These are phyloP conservation scores for Fusarium sp. DNA, from an alignment of 2,329 filamentous ascomycete genomes.

Conservation along the genomic window DNA sequence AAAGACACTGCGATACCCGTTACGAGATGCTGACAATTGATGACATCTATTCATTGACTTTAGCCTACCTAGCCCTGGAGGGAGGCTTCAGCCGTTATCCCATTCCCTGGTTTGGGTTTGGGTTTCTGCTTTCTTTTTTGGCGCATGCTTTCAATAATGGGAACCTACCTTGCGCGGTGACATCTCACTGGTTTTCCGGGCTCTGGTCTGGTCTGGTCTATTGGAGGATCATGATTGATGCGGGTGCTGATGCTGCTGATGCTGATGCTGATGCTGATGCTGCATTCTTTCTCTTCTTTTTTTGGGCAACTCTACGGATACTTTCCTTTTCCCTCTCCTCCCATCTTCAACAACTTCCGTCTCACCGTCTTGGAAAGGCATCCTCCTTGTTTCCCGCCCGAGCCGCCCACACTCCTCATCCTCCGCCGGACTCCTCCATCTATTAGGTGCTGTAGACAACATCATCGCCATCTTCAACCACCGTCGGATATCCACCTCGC, in stretches of 20 bases:
- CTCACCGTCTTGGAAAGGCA: slow-evolving; percentile 12
- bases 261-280: slow-evolving; percentile 27
- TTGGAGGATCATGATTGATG: slow-evolving; percentile 16
- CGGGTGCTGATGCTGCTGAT: slow-evolving; percentile 19
- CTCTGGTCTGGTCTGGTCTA: background rate
- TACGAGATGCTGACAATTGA: slow-evolving; percentile 35
- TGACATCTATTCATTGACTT: slow-evolving; percentile 26
- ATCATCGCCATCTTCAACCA: slow-evolving; percentile 20
- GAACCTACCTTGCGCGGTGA: slow-evolving; percentile 31
- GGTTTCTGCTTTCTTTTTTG: slow-evolving; percentile 18
- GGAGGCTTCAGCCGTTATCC: slow-evolving; percentile 32
- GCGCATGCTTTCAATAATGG: slow-evolving; percentile 15
- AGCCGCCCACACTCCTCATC: slow-evolving; percentile 20
- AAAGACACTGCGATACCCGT: background rate
- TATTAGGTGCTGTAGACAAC: slow-evolving; percentile 1
- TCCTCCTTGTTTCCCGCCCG: slow-evolving; percentile 14
- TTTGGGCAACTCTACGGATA: background rate
- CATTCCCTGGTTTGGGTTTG: slow-evolving; percentile 27
- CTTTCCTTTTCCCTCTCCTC: slow-evolving; percentile 2
- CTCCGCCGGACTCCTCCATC: background rate
- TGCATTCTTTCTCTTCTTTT: slow-evolving; percentile 1
- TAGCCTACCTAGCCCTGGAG: slow-evolving; percentile 16
- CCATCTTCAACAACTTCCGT: slow-evolving; percentile 9
- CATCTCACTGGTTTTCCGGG: slow-evolving; percentile 18
- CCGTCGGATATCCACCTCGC: slow-evolving; percentile 7